These are phyloP conservation scores for Ustilago bromivora DNA, from an alignment of 1,284 basidiomycete genomes.

Conservation along the genomic window DNA sequence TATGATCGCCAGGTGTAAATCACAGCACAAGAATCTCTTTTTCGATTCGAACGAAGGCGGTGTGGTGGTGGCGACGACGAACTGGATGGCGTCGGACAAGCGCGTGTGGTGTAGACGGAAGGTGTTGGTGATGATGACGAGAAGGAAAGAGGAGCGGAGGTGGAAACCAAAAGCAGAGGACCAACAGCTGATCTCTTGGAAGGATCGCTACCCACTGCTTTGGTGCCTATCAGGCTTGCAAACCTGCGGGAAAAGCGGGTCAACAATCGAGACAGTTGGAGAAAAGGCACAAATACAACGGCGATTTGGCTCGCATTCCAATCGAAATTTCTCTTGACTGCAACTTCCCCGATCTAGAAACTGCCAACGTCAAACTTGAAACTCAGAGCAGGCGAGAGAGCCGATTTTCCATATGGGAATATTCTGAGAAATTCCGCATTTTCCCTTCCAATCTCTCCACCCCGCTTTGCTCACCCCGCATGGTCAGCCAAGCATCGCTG, in stretches of 20 bases:
- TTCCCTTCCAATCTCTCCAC: background rate
- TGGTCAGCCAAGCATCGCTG: background rate
- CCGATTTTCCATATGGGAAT: background rate
- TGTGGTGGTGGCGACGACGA: background rate
- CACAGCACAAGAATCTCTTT: too few species aligned
- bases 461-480: background rate
- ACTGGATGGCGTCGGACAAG: background rate
- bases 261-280: background rate
- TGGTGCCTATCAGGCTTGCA: background rate
- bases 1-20: background rate
- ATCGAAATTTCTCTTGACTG: too few species aligned
- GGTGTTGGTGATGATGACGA: constrained; percentile 2
- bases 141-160: constrained; percentile 6
- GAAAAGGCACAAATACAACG: background rate
- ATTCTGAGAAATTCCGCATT: background rate
- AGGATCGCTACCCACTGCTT: background rate
- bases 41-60: background rate
- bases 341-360: too few species aligned
- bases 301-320: background rate
- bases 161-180: background rate
- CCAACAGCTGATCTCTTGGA: background rate
- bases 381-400: background rate
- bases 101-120: background rate
- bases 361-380: background rate
- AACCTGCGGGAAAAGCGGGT: background rate